Base-by-base conservation (phyloP, 2,329 filamentous ascomycete species). In the Diaporthe amygdali region DNA sequence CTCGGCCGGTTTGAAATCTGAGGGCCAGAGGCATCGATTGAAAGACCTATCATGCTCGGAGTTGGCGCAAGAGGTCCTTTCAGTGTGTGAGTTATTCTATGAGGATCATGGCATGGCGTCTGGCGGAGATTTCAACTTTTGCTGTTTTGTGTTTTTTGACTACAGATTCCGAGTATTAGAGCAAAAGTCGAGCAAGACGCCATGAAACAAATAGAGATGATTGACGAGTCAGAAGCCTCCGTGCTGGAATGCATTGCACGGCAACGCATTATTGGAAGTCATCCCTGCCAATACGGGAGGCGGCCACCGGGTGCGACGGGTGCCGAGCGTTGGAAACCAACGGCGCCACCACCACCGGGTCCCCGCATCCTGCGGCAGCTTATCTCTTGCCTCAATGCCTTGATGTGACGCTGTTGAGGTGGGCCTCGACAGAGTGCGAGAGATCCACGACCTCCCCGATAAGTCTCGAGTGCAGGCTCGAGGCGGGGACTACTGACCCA, bases 31-130 rank as follows among this genome's bases (percentile, higher is more conserved):
- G 30, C 27, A 25, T 39, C 32, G 61, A 37, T 37, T 52, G 22
- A 49, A 25, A 32, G n/a, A 46, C 30, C 34, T 25, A 47, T 20
- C 59, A 49, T 49, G 15, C 14, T n/a, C 14, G 59, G 59, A 64
- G 59, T 49, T 25, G 59, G 59, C 44, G 30, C 44, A 49, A 32
- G 59, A 10, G 44, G 59, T 25, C 49, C 25, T 10, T 20, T 37
- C 30, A 27, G n/a, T 64, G n/a, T 64, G 30, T 49, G 30, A 15
- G 47, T 27, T 51, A 41, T 41, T 47, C 27, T 30, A 25, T 22
- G 68, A n/a, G 22, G 37, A 51, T 54, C 69, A 71, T 71, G 59
- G 71, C 71, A 71, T 66, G 71, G 71, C 71, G 71, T 71, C 46
- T 59, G 47, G 69, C 56, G 30, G n/a, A 30, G 20, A 39, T 32